Conservation (phyloP, 2,329 filamentous ascomycete species). For the Falciphora oryzae region DNA sequence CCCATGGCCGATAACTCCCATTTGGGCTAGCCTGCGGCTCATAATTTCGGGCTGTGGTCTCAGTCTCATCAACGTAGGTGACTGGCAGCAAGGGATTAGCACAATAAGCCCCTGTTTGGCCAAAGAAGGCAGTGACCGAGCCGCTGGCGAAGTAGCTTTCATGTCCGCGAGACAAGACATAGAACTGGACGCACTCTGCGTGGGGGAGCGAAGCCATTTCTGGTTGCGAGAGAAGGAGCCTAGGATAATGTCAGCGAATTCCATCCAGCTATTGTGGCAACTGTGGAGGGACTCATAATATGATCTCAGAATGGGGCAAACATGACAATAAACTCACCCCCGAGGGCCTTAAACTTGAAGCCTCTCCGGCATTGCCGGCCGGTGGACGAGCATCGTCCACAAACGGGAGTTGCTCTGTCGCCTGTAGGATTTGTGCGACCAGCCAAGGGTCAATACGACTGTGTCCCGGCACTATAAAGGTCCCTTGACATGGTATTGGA, state of each 20-base stretch:
- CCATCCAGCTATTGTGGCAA: neutral
- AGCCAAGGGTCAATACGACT: neutral
- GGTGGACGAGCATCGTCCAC: conserved; percentile 25
- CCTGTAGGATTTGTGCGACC: conserved; percentile 21
- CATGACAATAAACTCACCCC: conserved; percentile 13
- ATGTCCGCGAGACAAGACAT: neutral
- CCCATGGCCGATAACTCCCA: neutral
- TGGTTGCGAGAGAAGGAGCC: conserved; percentile 25
- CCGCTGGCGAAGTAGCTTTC: too few relatives aligned
- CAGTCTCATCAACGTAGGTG: conserved; percentile 9
- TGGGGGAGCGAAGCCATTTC: conserved; percentile 28
- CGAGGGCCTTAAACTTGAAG: conserved; percentile 27
- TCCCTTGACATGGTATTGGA: neutral
- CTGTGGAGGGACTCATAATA: too few relatives aligned
- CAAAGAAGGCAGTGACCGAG: neutral
- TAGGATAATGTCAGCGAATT: conserved; percentile 7
- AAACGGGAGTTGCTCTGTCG: conserved; percentile 31
- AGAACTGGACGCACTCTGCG: conserved; percentile 19
- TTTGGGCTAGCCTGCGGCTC: neutral
- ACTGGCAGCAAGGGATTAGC: neutral
- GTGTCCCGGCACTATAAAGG: neutral
- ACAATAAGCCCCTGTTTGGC: neutral
- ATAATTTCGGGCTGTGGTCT: conserved; percentile 3
- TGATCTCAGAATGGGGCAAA: too few relatives aligned
- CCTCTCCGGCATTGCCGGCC: conserved; percentile 23